Conservation (phyloP, 2,329 filamentous ascomycete species). For the Aspergillus nomiae region DNA sequence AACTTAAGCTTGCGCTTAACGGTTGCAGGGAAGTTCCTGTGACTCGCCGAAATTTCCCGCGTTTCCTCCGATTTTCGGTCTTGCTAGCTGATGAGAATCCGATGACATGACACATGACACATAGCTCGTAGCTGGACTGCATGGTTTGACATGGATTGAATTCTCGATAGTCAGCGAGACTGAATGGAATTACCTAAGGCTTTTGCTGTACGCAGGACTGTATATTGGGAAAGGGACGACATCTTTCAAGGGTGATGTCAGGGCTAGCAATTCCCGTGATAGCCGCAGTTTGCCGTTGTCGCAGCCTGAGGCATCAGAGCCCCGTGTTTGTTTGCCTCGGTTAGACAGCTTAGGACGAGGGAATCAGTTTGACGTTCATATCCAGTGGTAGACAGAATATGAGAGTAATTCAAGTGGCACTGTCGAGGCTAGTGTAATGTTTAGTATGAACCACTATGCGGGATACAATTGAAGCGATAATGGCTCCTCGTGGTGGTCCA, state of each 20-base stretch:
- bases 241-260: neutral
- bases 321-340: neutral
- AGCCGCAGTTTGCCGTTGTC: neutral
- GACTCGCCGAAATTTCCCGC: conserved; percentile 1
- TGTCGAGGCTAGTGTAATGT: rapidly evolving
- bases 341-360: neutral
- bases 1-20: conserved; percentile 8
- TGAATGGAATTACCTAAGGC: too few relatives aligned
- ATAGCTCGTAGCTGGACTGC: neutral
- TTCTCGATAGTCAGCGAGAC: too few relatives aligned
- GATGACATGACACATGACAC: neutral
- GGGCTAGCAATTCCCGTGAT: neutral
- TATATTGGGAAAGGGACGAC: too few relatives aligned
- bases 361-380: neutral
- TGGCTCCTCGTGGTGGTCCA: neutral
- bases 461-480: neutral
- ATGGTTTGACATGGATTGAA: neutral
- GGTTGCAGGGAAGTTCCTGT: neutral
- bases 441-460: neutral
- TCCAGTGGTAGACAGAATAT: neutral
- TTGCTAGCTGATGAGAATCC: neutral
- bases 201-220: too few relatives aligned
- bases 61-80: neutral
- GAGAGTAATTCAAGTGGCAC: neutral
- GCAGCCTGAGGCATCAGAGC: neutral